Conservation (phyloP, 2,329 filamentous ascomycete species). For the Cladosporium sp. region DNA sequence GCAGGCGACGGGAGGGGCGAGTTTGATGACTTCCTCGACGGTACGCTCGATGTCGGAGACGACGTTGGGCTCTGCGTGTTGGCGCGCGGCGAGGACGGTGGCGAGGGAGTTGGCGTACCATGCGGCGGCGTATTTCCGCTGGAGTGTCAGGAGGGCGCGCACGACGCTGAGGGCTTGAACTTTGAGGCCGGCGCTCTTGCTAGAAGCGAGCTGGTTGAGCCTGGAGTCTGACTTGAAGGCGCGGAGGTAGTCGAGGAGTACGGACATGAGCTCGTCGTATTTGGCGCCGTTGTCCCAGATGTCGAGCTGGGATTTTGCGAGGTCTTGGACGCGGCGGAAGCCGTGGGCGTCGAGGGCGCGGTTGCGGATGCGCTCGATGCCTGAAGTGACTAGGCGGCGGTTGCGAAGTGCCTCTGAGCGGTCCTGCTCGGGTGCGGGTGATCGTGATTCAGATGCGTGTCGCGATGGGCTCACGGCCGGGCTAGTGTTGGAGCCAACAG, state of each 20-base stretch:
- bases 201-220: constrained; percentile 23
- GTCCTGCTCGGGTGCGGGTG: constrained; percentile 27
- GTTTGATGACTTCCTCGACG: constrained; percentile 62
- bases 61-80: constrained; percentile 64
- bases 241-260: constrained; percentile 67
- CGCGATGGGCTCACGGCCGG: constrained; percentile 24
- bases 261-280: constrained; percentile 61
- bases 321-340: constrained; percentile 69
- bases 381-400: constrained; percentile 62
- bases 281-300: constrained; percentile 61
- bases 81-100: constrained; percentile 59
- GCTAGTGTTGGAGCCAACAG: constrained; percentile 23
- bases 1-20: constrained; percentile 53
- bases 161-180: constrained; percentile 67
- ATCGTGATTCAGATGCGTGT: constrained; percentile 15
- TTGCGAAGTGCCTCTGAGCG: constrained; percentile 39
- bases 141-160: constrained; percentile 63
- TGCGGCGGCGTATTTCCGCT: constrained; percentile 58
- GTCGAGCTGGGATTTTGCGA: constrained; percentile 59
- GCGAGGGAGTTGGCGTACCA: constrained; percentile 64
- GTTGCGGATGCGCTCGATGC: constrained; percentile 64
- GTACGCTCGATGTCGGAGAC: constrained; percentile 68
- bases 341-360: constrained; percentile 73
- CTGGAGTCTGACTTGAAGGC: constrained; percentile 39
- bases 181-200: constrained; percentile 54